phyloP scores from a whole-genome alignment of 805 yeast genomes.

The Metschnikowia cerradonensis region DNA sequence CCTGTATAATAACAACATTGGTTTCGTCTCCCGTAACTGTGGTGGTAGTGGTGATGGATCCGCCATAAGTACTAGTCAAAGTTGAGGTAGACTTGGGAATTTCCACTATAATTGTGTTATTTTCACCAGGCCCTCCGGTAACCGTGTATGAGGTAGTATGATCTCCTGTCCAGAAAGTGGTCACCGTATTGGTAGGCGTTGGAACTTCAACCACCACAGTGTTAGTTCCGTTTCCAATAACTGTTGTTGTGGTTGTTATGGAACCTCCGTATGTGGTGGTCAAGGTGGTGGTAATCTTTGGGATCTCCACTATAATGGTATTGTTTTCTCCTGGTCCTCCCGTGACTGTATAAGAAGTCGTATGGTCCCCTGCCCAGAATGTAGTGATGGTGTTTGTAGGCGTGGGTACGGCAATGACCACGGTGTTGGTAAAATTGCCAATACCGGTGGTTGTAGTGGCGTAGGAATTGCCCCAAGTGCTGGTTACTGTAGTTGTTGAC shows the following conservation, averaged over 20 bases:
- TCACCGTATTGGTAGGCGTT: too few relatives aligned
- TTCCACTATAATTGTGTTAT: background rate
- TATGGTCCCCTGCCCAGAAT: background rate
- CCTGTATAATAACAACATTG: slow-evolving; percentile 12
- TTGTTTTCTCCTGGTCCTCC: background rate
- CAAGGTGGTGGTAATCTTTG: slow-evolving; percentile 13
- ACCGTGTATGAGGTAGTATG: too few relatives aligned
- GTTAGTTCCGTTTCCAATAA: background rate
- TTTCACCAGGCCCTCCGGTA: too few relatives aligned
- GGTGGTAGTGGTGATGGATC: background rate
- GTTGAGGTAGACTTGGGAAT: slow-evolving; percentile 12
- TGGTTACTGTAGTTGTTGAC: background rate
- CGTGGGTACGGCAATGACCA: background rate
- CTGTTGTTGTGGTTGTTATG: slow-evolving; percentile 6
- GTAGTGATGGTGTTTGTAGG: slow-evolving; percentile 9
- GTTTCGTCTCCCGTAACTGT: background rate
- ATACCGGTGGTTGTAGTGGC: background rate
- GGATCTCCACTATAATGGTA: slow-evolving; percentile 14
- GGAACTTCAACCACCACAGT: slow-evolving; percentile 8
- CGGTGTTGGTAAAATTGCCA: background rate
- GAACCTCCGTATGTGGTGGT: slow-evolving; percentile 15
- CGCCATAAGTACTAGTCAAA: background rate
- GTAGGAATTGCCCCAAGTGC: background rate
- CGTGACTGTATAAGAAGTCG: background rate
- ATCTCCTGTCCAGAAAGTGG: too few relatives aligned